phyloP scores from a whole-genome alignment of 2,329 filamentous ascomycete species.

The Xylariales sp. region DNA sequence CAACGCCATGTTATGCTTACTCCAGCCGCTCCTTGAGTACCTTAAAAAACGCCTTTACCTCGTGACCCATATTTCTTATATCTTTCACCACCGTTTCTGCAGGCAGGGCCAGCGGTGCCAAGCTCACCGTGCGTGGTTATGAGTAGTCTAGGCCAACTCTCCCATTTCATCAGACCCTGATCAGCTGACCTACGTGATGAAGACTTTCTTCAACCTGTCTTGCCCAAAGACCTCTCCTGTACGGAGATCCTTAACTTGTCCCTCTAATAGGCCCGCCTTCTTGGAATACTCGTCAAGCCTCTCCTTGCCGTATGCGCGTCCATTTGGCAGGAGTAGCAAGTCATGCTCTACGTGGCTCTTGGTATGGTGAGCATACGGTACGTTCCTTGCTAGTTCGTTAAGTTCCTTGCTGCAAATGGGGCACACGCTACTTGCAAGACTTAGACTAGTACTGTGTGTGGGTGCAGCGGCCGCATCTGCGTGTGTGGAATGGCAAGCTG shows the following conservation, averaged over 20 bases:
- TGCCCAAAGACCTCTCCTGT: constrained; percentile 64
- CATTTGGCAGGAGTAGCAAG: constrained; percentile 81
- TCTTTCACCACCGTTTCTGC: too few relatives aligned
- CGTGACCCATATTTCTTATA: too few relatives aligned
- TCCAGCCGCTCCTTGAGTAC: too few relatives aligned
- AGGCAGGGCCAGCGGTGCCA: too few relatives aligned
- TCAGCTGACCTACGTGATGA: constrained; percentile 69
- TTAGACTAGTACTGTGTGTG: constrained; percentile 47
- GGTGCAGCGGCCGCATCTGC: constrained; percentile 21
- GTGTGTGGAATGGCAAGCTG: constrained; percentile 71
- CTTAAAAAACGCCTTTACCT: too few relatives aligned
- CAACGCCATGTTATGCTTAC: too few relatives aligned
- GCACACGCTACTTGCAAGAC: constrained; percentile 65
- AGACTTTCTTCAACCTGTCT: constrained; percentile 76
- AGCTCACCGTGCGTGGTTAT: too few relatives aligned
- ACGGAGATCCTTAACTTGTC: constrained; percentile 71
- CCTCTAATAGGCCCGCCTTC: constrained; percentile 67
- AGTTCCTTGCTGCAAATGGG: constrained; percentile 95
- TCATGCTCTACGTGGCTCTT: constrained; percentile 91
- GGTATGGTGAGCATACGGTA: constrained; percentile 93
- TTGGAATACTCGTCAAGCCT: constrained; percentile 71
- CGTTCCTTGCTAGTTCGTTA: constrained; percentile 80
- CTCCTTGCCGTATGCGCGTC: constrained; percentile 75
- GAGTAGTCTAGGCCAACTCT: too few relatives aligned
- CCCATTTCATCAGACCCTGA: too few relatives aligned